Evolutionary conservation across 108 stramenopile genomes (phyloP).

Genomic region (Cyclostephanos tholiformis): DNA sequence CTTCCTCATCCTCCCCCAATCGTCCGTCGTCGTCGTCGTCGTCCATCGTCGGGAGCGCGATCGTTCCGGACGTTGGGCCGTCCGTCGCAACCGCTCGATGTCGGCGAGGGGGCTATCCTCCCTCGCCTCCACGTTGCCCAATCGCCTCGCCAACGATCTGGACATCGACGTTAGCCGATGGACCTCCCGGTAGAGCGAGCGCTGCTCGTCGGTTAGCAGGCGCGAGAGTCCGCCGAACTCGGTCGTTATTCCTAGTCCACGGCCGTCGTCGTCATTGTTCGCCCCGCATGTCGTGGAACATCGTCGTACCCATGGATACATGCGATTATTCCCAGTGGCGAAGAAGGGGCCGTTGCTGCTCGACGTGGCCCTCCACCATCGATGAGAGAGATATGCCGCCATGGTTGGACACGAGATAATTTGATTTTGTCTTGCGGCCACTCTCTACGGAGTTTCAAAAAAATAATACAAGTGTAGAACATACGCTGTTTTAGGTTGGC

Average conservation of each 20-base stretch:
- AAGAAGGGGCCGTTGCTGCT: background rate
- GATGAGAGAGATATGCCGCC: background rate
- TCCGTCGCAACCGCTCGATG: conserved; percentile 28
- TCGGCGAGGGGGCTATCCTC: conserved; percentile 37
- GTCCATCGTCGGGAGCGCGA: too few relatives aligned
- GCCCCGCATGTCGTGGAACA: background rate
- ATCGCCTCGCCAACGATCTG: conserved; percentile 50
- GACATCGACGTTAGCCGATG: conserved; percentile 54
- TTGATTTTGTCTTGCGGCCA: too few relatives aligned
- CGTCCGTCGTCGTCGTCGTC: conserved; percentile 8
- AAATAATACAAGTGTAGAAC: too few relatives aligned
- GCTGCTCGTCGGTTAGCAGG: conserved; percentile 64
- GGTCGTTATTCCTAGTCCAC: background rate
- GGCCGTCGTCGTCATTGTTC: background rate
- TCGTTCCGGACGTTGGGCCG: too few relatives aligned
- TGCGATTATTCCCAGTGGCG: background rate
- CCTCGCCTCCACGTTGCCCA: conserved; percentile 50
- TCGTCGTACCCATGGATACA: too few relatives aligned
- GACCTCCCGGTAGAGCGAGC: conserved; percentile 56
- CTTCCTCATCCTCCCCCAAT: background rate
- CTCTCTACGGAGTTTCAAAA: too few relatives aligned
- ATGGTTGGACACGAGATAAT: background rate
- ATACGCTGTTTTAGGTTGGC: too few relatives aligned
- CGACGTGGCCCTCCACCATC: conserved; percentile 1
- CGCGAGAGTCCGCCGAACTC: conserved; percentile 43